These are phyloP conservation scores for Sonneratia caseolaris DNA, from an alignment of 345 rosid genomes.

Conservation along the genomic window DNA sequence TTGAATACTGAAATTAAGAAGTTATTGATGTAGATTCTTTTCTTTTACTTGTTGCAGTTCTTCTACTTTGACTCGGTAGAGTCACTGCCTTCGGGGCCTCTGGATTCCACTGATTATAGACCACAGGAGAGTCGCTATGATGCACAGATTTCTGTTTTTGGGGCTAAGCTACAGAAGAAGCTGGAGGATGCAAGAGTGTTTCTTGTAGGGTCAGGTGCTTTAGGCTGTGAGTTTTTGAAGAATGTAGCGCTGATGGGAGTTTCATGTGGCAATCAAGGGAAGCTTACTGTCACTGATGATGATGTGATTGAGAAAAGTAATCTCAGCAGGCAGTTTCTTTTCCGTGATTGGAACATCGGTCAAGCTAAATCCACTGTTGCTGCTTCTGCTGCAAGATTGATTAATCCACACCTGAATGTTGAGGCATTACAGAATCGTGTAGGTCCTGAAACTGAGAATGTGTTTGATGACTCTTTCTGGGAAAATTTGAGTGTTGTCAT, in stretches of 20 bases:
- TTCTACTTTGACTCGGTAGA: constrained; percentile 95
- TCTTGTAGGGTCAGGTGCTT: constrained; percentile 93
- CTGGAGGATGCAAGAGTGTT: constrained; percentile 79
- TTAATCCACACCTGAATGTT: constrained; percentile 64
- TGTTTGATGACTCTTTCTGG: constrained; percentile 87
- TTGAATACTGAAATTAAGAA: neutral
- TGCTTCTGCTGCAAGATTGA: constrained; percentile 76
- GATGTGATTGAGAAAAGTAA: constrained; percentile 99
- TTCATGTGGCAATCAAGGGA: constrained; percentile 72
- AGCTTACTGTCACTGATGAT: constrained; percentile 92
- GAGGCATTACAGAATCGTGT: constrained; percentile 96
- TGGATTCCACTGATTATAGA: constrained; percentile 57
- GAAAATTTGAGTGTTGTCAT: constrained; percentile 73
- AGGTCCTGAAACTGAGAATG: constrained; percentile 86
- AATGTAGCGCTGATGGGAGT: constrained; percentile 96
- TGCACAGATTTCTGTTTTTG: constrained; percentile 98
- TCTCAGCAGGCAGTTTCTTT: constrained; percentile 95
- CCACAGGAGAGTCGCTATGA: constrained; percentile 81
- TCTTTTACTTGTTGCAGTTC: constrained; percentile 38
- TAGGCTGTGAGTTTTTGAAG: constrained; percentile 95
- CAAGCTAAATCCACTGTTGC: constrained; percentile 99
- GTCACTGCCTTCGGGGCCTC: constrained; percentile 70
- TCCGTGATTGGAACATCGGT: constrained; percentile 99
- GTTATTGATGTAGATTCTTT: constrained; percentile 6
- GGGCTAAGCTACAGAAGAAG: constrained; percentile 85